A percentile compares a stretch with the other conserved stretches of the same genome.
These are phyloP conservation scores for Peronosclerospora sorghi DNA, from an alignment of 352 stramenopile genomes.

Conservation along the genomic window DNA sequence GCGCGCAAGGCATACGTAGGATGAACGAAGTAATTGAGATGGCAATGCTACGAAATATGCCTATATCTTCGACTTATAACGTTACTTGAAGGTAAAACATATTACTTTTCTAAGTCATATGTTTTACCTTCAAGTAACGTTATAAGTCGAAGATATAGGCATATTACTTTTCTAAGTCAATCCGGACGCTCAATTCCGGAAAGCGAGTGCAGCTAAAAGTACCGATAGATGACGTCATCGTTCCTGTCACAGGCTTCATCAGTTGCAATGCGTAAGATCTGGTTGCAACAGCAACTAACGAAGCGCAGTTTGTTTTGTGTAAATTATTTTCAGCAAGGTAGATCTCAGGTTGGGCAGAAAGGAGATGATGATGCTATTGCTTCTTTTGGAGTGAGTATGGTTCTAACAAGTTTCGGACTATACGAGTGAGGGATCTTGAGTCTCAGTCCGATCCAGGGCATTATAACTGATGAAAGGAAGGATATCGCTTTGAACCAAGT, in stretches of 20 bases:
- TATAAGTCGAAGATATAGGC: too few relatives aligned
- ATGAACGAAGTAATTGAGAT: conserved; percentile 80
- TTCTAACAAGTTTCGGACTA: conserved; percentile 24
- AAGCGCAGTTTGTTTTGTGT: conserved; percentile 40
- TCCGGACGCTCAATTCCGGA: conserved; percentile 17
- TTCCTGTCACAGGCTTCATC: conserved; percentile 18
- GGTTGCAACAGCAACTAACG: conserved; percentile 36
- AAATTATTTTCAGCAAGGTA: conserved; percentile 26
- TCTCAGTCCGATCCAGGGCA: conserved; percentile 43
- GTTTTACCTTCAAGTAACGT: too few relatives aligned
- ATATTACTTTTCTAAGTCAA: too few relatives aligned
- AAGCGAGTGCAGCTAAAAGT: conserved; percentile 20
- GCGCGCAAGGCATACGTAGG: conserved; percentile 62
- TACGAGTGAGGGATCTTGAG: conserved; percentile 35
- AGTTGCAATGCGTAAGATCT: conserved; percentile 38
- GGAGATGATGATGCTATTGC: conserved; percentile 11
- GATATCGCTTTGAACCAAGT: conserved; percentile 28
- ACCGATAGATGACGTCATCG: conserved; percentile 8
- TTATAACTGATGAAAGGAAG: conserved; percentile 33
- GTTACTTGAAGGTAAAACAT: background rate
- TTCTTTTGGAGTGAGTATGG: conserved; percentile 2
- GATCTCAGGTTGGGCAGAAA: conserved; percentile 20
- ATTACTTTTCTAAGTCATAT: conserved; percentile 14
- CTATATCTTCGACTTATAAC: conserved; percentile 18
- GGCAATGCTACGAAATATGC: conserved; percentile 57